Base-by-base conservation (phyloP, 805 yeast species). In the Kurtzmaniella cleridarum region DNA sequence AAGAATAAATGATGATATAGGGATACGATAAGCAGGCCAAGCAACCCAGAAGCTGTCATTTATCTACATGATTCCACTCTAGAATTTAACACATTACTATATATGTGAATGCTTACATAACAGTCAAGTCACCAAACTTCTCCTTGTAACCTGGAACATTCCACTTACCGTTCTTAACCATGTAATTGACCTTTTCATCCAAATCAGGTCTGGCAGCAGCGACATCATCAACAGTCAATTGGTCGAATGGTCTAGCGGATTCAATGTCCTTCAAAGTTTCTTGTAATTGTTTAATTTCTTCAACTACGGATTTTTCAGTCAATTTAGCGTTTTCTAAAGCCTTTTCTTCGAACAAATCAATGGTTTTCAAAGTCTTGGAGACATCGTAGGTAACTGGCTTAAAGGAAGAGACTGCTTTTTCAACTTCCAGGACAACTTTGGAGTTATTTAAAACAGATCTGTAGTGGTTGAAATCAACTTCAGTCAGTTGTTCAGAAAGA, bases 101-200 rank as follows among this genome's bases (percentile, higher is more conserved):
- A 30, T 14, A 12, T 30, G 16, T 12, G 30, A 5, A 27, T 37
- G 37, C 41, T 64, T 70, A 77, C 97, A 91, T 93, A 66, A 89
- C 88, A 59, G 91, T 88, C 71, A 91, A 79, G 66, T 85, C 87
- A 69, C 98, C 98, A 68, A 93, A 93, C 81, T 90, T 93, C 72
- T 93, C 98, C 72, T 85, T 82, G 82, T 93, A 93, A 57, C 96
- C 96, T 57, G 98, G 98, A 54, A 90, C 95, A 61, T 86, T 87
- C 95, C 96, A 90, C 76, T 85, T 85, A 71, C 96, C 96, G 77
- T 90, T 83, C 78, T 83, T 79, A 57, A 93, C 89, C 93, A 91
- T 83, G 73, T 88, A 88, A 59, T 73, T 77, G 54, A 90, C 96
- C 84, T 93, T 93, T 55, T 86, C 90, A 62, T 91, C 96, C 64